Percentiles rank a stretch among this genome's conserved stretches.
Conservation (phyloP, 177 flowering plant genomes). For the Tripterygium wilfordii region DNA sequence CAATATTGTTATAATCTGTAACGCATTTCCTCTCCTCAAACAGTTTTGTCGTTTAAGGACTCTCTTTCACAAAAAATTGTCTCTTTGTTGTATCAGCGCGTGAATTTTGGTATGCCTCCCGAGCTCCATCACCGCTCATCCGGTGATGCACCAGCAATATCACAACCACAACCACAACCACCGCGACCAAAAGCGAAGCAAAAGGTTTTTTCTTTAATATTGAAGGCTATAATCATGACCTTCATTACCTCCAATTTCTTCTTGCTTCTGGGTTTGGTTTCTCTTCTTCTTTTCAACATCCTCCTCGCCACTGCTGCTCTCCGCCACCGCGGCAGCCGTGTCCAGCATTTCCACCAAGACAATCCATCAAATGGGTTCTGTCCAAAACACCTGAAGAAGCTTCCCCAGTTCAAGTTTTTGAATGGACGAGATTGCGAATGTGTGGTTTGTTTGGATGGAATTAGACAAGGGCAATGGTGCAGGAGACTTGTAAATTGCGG, state of each 20-base stretch:
- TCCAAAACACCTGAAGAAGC: conserved; percentile 20
- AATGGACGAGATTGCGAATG: conserved; percentile 21
- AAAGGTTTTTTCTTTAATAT: conserved; percentile 37
- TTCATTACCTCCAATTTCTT: conserved; percentile 51
- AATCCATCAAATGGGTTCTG: conserved; percentile 24
- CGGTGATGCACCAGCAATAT: conserved; percentile 6
- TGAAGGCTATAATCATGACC: conserved; percentile 51
- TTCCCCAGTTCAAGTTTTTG: conserved; percentile 36
- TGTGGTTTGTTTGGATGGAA: conserved; percentile 49
- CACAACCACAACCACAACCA: too few relatives aligned
- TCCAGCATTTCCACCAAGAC: neutral
- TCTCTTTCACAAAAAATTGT: too few relatives aligned
- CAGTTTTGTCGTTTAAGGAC: too few relatives aligned
- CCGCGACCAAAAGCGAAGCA: conserved; percentile 27
- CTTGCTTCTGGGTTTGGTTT: conserved; percentile 61
- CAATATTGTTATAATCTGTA: too few relatives aligned
- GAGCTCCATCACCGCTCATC: too few relatives aligned
- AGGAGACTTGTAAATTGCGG: conserved; percentile 35
- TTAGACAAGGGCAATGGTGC: conserved; percentile 40
- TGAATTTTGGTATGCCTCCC: too few relatives aligned
- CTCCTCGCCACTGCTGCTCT: conserved; percentile 38
- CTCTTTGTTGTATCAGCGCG: too few relatives aligned
- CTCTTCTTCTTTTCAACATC: conserved; percentile 45
- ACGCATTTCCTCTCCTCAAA: too few relatives aligned
- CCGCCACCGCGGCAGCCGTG: conserved; percentile 24